phyloP scores from a whole-genome alignment of 108 stramenopile genomes.

The Discostella stelligeroides region DNA sequence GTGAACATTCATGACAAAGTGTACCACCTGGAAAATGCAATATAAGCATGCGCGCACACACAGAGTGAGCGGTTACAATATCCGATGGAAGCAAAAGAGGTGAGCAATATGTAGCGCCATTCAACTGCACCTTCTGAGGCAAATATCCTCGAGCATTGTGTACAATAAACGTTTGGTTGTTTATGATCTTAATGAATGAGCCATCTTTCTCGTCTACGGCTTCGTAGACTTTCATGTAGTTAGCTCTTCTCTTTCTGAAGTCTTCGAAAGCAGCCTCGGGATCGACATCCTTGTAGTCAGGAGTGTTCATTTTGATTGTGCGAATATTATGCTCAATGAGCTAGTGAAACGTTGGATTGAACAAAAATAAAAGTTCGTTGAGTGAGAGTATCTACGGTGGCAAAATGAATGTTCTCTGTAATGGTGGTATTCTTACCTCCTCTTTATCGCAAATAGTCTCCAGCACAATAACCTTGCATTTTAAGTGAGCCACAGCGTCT shows the following conservation, averaged over 20 bases:
- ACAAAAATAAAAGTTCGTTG: background rate
- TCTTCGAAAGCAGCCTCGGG: constrained; percentile 80
- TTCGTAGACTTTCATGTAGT: constrained; percentile 90
- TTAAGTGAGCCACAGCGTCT: constrained; percentile 44
- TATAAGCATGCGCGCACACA: too few species aligned
- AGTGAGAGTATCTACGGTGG: too few species aligned
- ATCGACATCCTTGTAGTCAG: constrained; percentile 86
- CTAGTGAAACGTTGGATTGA: constrained; percentile 16
- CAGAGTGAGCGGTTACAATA: too few species aligned
- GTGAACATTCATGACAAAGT: constrained; percentile 94
- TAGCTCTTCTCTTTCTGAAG: constrained; percentile 80
- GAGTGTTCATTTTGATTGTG: constrained; percentile 86
- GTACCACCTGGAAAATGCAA: constrained; percentile 64
- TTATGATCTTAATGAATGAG: constrained; percentile 85
- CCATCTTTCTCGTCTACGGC: constrained; percentile 82
- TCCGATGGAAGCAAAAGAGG: too few species aligned
- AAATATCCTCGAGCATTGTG: constrained; percentile 87
- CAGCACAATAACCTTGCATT: constrained; percentile 87
- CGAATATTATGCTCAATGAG: constrained; percentile 86
- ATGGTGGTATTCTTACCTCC: too few species aligned
- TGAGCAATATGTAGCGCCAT: too few species aligned
- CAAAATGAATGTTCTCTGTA: too few species aligned
- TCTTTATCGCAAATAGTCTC: constrained; percentile 91
- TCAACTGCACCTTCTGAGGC: constrained; percentile 63
- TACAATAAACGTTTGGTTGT: constrained; percentile 86